Evolutionary conservation across 331 rosid species (phyloP), one percentile per base, ranked within the genome.

Genomic region (Quercus phellos): DNA sequence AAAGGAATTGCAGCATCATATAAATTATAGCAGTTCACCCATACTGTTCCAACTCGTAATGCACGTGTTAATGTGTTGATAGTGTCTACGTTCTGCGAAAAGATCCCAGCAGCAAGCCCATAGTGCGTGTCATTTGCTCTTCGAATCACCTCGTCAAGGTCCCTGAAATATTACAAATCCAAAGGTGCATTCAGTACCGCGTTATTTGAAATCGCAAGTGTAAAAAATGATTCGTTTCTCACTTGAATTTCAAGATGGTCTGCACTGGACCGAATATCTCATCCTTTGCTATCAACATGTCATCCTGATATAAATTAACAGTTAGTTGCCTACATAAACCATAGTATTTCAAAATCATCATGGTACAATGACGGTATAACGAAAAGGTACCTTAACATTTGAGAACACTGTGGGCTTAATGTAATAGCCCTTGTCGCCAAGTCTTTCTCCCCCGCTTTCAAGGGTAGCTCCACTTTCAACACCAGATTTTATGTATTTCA

Each of bases 201-300:
- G 46, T 38, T 38, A 7, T 38, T 38, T 38, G 2, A 38, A 38
- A 38, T 38, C 11, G 3, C 46, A 2, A 8, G 46, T 8, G 12
- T 8, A 38, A 67, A n/a, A 75, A 13, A 77, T 75, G 68, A 32
- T 18, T 3, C 11, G 46, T 73, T 75, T 82, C 76, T 77, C 43
- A 92, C 99, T 78, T 91, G 92, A 74, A 92, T 81, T 94, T 94
- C 61, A 94, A 80, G 81, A 94, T 91, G 73, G 93, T 22, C 78
- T 92, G 99, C 74, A 94, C 98, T 1, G 97, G 97, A 63, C 99
- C 98, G 77, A 94, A 92, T 64, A 94, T 94, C 84, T 94, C 97
- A 0, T 94, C 99, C 83, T 61, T 77, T 32, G 99, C 99, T 30
- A 94, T 94, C 80, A 1, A 34, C 98, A 92, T 92, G 78, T 80